Percentiles rank a stretch among this genome's conserved stretches.
phyloP scores from a whole-genome alignment of 106 monocot genomes.

The Iris macrosiphon region DNA sequence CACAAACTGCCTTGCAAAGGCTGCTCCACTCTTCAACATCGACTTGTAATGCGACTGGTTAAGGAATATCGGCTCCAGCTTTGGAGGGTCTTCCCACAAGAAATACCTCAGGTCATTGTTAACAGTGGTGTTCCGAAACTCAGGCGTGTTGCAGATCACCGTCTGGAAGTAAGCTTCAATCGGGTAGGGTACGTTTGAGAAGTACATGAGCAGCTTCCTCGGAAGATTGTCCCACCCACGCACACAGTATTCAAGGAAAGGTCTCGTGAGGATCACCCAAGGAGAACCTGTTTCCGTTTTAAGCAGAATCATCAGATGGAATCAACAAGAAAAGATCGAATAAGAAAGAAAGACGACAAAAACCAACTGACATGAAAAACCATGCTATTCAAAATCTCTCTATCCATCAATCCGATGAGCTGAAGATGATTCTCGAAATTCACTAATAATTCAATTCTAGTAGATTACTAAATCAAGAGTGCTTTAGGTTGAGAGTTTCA shows the following conservation, averaged over 20 bases:
- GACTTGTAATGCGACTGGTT: slow-evolving; percentile 41
- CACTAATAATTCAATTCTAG: too few species aligned
- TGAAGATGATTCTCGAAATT: too few species aligned
- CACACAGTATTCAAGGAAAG: slow-evolving; percentile 56
- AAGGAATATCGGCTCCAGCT: slow-evolving; percentile 50
- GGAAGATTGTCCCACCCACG: slow-evolving; percentile 79
- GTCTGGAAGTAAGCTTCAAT: slow-evolving; percentile 91
- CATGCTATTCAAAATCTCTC: too few species aligned
- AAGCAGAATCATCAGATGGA: background rate
- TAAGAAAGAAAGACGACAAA: too few species aligned
- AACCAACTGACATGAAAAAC: too few species aligned
- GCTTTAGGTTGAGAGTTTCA: too few species aligned
- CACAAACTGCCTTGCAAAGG: slow-evolving; percentile 55
- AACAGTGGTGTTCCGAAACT: slow-evolving; percentile 71
- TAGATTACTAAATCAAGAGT: too few species aligned
- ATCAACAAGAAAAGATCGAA: background rate
- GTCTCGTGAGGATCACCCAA: slow-evolving; percentile 76
- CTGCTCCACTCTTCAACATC: slow-evolving; percentile 61
- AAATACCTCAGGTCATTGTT: slow-evolving; percentile 72
- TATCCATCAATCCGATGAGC: too few species aligned
- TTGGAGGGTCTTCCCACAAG: slow-evolving; percentile 67
- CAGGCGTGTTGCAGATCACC: slow-evolving; percentile 63
- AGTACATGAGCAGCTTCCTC: slow-evolving; percentile 85
- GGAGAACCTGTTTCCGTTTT: slow-evolving; percentile 57
- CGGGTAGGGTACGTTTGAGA: slow-evolving; percentile 59